Conservation (phyloP, 2,329 filamentous ascomycete species). For the Curvularia verruculosa region DNA sequence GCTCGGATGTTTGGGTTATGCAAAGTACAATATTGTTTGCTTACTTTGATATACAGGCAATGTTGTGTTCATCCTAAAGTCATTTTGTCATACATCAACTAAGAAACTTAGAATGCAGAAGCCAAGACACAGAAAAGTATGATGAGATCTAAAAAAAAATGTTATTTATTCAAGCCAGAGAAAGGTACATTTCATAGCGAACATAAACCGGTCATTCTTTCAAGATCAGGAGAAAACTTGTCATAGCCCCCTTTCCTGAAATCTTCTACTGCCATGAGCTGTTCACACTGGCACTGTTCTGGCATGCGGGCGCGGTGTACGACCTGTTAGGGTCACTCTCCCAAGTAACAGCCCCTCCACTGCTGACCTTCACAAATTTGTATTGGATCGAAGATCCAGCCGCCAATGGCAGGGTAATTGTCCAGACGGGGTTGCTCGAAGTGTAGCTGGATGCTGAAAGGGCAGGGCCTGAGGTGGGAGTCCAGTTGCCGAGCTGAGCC, state of each 20-base stretch:
- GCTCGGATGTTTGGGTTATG: neutral
- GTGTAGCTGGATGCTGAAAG: slow-evolving; percentile 55
- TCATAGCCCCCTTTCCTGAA: neutral
- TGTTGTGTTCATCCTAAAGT: neutral
- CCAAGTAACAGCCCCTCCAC: slow-evolving; percentile 54
- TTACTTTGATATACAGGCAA: neutral
- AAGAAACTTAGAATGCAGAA: neutral
- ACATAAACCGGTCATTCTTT: neutral
- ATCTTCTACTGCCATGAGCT: slow-evolving; percentile 19
- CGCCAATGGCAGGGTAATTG: slow-evolving; percentile 48
- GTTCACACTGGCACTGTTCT: slow-evolving; percentile 31
- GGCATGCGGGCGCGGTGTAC: slow-evolving; percentile 43
- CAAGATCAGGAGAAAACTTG: neutral
- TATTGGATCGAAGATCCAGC: slow-evolving; percentile 53
- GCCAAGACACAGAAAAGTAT: neutral
- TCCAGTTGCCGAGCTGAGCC: slow-evolving; percentile 54
- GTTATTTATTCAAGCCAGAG: neutral
- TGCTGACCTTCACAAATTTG: slow-evolving; percentile 55
- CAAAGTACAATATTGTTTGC: neutral
- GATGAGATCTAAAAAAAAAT: neutral
- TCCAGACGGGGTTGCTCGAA: slow-evolving; percentile 55
- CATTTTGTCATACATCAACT: neutral
- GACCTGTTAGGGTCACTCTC: slow-evolving; percentile 55
- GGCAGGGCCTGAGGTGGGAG: slow-evolving; percentile 47
- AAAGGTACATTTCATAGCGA: neutral